Evolutionary conservation across 2,329 filamentous ascomycete species (phyloP).

Genomic region (Hymenoscyphus fructigenus): DNA sequence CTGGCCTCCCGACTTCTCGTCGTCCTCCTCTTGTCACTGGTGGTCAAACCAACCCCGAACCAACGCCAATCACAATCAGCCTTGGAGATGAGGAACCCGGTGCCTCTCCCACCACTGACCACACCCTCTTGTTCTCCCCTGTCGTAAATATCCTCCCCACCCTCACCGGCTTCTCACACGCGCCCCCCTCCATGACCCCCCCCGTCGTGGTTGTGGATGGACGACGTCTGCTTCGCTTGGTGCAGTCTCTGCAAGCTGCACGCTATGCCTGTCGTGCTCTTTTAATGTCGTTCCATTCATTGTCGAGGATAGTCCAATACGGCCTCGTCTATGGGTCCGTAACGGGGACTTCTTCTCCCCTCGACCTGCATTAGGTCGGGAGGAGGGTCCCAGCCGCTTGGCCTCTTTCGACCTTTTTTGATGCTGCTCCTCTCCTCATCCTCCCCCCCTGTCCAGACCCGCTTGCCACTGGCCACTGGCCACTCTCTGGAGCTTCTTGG

Average conservation of each 20-base stretch:
- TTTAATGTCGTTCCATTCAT: background rate
- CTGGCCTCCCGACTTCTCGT: background rate
- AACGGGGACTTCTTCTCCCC: background rate
- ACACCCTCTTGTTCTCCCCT: background rate
- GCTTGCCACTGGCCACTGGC: background rate
- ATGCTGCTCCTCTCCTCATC: background rate
- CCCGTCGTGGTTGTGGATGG: background rate
- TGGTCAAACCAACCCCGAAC: background rate
- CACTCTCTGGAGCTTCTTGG: background rate
- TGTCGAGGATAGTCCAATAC: background rate
- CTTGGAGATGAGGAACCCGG: background rate
- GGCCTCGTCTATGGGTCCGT: background rate
- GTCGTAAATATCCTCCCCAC: background rate
- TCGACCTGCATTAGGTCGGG: background rate
- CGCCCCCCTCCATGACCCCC: background rate
- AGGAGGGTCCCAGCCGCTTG: background rate
- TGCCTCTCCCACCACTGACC: no score
- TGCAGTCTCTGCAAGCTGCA: background rate
- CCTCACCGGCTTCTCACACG: conserved; percentile 1
- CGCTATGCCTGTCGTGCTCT: background rate
- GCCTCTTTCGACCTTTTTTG: background rate
- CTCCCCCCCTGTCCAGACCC: background rate
- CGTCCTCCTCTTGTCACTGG: background rate
- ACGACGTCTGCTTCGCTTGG: background rate
- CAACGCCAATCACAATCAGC: background rate